These are phyloP conservation scores for Pelargonium cotyledonis DNA, from an alignment of 441 rosid species.

Conservation along the genomic window DNA sequence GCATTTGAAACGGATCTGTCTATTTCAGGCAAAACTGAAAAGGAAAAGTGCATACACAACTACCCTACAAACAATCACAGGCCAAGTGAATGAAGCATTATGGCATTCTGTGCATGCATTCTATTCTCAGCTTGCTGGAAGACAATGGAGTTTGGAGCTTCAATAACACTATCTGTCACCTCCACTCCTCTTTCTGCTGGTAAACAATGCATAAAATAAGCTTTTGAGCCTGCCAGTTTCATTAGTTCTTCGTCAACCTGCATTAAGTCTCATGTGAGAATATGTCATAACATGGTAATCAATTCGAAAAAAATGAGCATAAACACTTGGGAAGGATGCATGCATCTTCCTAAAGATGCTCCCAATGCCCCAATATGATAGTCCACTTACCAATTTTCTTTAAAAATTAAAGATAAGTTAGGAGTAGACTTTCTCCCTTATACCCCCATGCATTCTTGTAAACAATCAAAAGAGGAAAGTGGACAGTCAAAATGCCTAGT, in stretches of 20 bases:
- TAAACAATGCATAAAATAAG: conserved; percentile 95
- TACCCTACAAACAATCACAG: conserved; percentile 24
- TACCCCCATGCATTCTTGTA: too few species aligned
- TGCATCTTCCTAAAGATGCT: too few species aligned
- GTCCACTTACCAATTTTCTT: too few species aligned
- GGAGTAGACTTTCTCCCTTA: too few species aligned
- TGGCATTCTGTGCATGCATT: conserved; percentile 92
- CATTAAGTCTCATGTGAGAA: conserved; percentile 15
- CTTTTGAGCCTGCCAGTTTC: conserved; percentile 81
- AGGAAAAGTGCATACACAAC: conserved; percentile 5
- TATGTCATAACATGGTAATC: neutral
- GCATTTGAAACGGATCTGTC: neutral
- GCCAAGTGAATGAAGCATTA: conserved; percentile 83
- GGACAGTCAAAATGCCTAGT: too few species aligned
- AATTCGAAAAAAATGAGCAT: too few species aligned
- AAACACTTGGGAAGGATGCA: too few species aligned
- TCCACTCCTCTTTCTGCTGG: conserved; percentile 97
- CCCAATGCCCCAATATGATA: too few species aligned
- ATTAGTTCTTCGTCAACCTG: conserved; percentile 84
- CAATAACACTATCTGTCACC: conserved; percentile 80
- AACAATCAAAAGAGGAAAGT: too few species aligned
- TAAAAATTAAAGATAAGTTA: too few species aligned
- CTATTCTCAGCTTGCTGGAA: conserved; percentile 99
- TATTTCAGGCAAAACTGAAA: conserved; percentile 8
- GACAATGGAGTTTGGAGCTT: conserved; percentile 88